A percentile compares a stretch with the other conserved stretches of the same genome.
Conservation (phyloP, 1,284 basidiomycete genomes). For the Exobasidium rhododendri region DNA sequence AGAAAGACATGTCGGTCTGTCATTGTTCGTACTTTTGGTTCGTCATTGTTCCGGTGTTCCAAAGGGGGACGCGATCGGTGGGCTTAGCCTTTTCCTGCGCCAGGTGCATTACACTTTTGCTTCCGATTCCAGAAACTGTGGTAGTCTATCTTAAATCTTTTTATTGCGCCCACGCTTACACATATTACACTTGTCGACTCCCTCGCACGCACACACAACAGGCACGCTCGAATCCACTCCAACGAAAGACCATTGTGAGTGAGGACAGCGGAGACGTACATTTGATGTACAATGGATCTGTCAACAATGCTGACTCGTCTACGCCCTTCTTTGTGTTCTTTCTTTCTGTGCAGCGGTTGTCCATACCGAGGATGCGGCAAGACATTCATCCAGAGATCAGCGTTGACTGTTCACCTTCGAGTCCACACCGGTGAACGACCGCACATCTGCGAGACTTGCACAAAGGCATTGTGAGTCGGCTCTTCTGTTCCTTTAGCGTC, state of each 20-base stretch:
- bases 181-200: not conserved
- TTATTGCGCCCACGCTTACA: not conserved
- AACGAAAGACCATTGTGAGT: slow-evolving; percentile 45
- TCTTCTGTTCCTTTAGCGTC: too few relatives aligned
- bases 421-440: slow-evolving; percentile 77
- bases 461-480: slow-evolving; percentile 43
- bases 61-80: too few relatives aligned
- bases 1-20: too few relatives aligned
- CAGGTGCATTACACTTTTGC: too few relatives aligned
- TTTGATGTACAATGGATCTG: not conserved
- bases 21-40: too few relatives aligned
- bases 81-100: too few relatives aligned
- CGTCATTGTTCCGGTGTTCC: too few relatives aligned
- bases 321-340: not conserved
- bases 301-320: not conserved
- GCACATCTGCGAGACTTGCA: slow-evolving; percentile 69
- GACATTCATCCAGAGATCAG: slow-evolving; percentile 57
- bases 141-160: too few relatives aligned
- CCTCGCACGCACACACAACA: slow-evolving; percentile 14
- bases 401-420: slow-evolving; percentile 76
- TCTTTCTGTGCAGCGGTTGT: slow-evolving; percentile 20
- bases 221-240: slow-evolving; percentile 47
- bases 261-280: too few relatives aligned
- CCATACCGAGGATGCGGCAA: slow-evolving; percentile 43
- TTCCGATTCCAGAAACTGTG: too few relatives aligned